phyloP scores from a whole-genome alignment of 2,329 filamentous ascomycete genomes.

The Neofusicoccum ribis region DNA sequence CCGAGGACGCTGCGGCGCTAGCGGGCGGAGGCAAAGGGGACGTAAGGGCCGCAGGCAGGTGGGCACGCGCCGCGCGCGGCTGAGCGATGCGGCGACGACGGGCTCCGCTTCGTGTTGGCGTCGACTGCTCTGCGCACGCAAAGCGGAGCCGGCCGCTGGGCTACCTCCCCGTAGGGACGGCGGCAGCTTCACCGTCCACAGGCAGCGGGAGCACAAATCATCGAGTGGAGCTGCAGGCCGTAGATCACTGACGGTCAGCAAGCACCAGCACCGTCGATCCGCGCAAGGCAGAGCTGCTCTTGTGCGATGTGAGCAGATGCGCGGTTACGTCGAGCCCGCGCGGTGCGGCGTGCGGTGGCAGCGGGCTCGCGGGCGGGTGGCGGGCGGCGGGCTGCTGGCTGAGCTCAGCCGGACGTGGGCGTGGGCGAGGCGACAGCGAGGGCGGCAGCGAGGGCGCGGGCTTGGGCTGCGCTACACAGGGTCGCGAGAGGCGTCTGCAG shows the following conservation, averaged over 20 bases:
- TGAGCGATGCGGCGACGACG: neutral
- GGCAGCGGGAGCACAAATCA: neutral
- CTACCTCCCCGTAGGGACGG: neutral
- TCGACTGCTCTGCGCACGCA: neutral
- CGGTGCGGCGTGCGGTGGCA: neutral
- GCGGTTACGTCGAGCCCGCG: neutral
- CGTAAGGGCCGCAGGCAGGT: neutral
- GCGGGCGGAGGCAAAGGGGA: slow-evolving; percentile 2
- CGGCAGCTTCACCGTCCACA: too few relatives aligned
- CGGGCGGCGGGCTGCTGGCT: neutral
- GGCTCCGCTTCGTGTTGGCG: slow-evolving; percentile 13
- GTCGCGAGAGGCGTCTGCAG: neutral
- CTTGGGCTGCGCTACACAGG: too few relatives aligned
- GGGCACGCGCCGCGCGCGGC: slow-evolving; percentile 9
- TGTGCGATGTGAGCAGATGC: slow-evolving; percentile 14
- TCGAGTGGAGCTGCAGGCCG: neutral
- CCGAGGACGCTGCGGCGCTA: neutral
- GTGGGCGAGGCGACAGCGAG: too few relatives aligned
- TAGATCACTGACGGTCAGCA: slow-evolving; percentile 20
- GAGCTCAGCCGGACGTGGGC: neutral
- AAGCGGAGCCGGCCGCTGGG: neutral
- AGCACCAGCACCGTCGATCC: neutral
- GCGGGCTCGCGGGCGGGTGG: neutral
- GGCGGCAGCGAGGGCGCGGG: too few relatives aligned
- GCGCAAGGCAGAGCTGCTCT: neutral